phyloP scores from a whole-genome alignment of 1,139 yeast genomes.

The Ogataea hybrid region DNA sequence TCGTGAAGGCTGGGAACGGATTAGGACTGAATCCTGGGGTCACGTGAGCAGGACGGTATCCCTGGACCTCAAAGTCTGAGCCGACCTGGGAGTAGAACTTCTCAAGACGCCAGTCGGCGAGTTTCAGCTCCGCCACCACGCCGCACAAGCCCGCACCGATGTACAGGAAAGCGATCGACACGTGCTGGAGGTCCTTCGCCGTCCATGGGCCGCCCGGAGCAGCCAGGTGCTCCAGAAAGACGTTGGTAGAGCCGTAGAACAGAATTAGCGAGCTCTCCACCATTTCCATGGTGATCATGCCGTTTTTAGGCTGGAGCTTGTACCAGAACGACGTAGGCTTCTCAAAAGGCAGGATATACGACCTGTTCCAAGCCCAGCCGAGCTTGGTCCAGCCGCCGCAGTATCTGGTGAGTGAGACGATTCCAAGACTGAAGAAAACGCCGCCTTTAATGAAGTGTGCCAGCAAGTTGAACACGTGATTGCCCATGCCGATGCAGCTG shows the following conservation, averaged over 20 bases:
- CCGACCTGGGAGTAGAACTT: conserved; percentile 36
- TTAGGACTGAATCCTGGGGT: conserved; percentile 80
- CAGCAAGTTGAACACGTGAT: conserved; percentile 68
- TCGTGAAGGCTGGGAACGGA: conserved; percentile 90
- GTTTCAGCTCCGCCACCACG: conserved; percentile 64
- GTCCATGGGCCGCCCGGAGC: conserved; percentile 76
- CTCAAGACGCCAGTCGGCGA: conserved; percentile 47
- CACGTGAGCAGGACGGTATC: conserved; percentile 33
- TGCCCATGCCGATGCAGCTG: conserved; percentile 64
- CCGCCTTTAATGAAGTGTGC: conserved; percentile 98
- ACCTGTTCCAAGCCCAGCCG: conserved; percentile 93
- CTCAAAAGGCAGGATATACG: conserved; percentile 38
- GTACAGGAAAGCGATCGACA: conserved; percentile 89
- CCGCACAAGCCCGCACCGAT: conserved; percentile 95
- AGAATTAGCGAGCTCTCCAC: conserved; percentile 76
- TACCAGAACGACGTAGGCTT: conserved; percentile 36
- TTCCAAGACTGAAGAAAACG: conserved; percentile 74
- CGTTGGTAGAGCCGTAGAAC: conserved; percentile 83
- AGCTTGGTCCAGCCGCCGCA: conserved; percentile 71
- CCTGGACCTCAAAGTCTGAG: conserved; percentile 23
- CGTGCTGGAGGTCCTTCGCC: conserved; percentile 93
- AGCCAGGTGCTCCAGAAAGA: conserved; percentile 87
- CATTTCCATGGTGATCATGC: conserved; percentile 75
- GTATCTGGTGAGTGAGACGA: conserved; percentile 77
- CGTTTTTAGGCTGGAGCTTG: conserved; percentile 42